Conservation (phyloP, 2,329 filamentous ascomycete genomes). For the Hypomyces perniciosus region DNA sequence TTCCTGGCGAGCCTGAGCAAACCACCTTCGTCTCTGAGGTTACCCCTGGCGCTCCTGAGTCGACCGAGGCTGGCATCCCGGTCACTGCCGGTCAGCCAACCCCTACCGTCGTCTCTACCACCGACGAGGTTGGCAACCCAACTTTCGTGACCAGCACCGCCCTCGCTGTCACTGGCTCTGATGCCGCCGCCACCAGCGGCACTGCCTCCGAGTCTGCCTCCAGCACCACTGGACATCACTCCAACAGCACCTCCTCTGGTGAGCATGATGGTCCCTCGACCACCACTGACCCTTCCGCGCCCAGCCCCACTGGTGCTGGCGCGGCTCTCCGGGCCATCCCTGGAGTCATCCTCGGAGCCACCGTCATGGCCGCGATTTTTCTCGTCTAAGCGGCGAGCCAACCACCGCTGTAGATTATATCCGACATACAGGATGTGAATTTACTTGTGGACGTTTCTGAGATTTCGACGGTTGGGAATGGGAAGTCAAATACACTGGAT, state of each 20-base stretch:
- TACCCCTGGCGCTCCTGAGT: neutral
- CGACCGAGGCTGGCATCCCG: neutral
- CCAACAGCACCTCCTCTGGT: constrained; percentile 20
- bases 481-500: constrained; percentile 5
- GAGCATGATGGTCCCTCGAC: constrained; percentile 13
- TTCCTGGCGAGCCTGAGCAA: neutral
- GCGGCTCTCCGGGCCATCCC: constrained; percentile 17
- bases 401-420: neutral
- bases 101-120: constrained; percentile 17
- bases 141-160: constrained; percentile 17
- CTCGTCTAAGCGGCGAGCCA: constrained; percentile 19
- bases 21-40: neutral
- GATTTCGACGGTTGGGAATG: neutral
- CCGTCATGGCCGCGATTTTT: constrained; percentile 21
- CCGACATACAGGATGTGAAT: neutral
- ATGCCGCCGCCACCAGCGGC: constrained; percentile 12
- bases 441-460: neutral
- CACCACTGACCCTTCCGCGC: constrained; percentile 20
- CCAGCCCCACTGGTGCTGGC: constrained; percentile 27
- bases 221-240: constrained; percentile 4
- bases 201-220: constrained; percentile 12
- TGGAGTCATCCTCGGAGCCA: constrained; percentile 21
- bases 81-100: neutral
- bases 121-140: constrained; percentile 15
- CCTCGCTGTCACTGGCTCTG: constrained; percentile 16